A percentile compares a stretch with the other conserved stretches of the same genome.
Conservation (phyloP, 345 rosid species). For the Capsella bursapastoris region DNA sequence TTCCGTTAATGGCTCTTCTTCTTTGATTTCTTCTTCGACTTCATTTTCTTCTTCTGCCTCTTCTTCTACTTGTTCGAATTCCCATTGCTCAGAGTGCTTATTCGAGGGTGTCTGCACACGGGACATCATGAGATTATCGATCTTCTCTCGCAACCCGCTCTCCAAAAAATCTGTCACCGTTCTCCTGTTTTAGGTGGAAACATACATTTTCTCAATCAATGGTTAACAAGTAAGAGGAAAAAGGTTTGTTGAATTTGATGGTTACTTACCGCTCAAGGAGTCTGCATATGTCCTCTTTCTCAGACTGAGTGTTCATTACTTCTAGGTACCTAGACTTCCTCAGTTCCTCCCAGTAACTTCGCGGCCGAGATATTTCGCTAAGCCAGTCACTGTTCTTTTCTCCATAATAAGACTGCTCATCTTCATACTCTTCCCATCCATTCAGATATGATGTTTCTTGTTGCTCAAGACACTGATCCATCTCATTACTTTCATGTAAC, state of each 20-base stretch:
- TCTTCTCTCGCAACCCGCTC: conserved; percentile 73
- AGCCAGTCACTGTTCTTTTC: conserved; percentile 65
- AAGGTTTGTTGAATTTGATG: neutral
- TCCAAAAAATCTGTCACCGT: conserved; percentile 73
- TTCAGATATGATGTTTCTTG: conserved; percentile 42
- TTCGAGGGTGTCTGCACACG: conserved; percentile 54
- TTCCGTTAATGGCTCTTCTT: conserved; percentile 33
- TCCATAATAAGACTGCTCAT: conserved; percentile 36
- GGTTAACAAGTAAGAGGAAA: neutral
- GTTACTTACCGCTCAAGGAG: conserved; percentile 73
- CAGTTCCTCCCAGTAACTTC: conserved; percentile 82
- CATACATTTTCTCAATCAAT: neutral
- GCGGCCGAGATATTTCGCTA: conserved; percentile 71
- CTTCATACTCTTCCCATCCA: conserved; percentile 46
- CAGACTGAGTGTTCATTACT: conserved; percentile 56
- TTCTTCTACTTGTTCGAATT: conserved; percentile 28
- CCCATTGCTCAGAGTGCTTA: conserved; percentile 38
- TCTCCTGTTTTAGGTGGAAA: conserved; percentile 52
- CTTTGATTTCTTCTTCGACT: conserved; percentile 15
- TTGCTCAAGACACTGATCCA: conserved; percentile 29
- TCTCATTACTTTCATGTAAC: conserved; percentile 1
- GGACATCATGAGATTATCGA: conserved; percentile 66
- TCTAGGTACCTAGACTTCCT: conserved; percentile 75
- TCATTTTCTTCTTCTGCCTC: conserved; percentile 27
- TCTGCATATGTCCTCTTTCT: conserved; percentile 65